Base-by-base conservation (phyloP, 2,329 filamentous ascomycete species). In the Colletotrichum zoysiae region DNA sequence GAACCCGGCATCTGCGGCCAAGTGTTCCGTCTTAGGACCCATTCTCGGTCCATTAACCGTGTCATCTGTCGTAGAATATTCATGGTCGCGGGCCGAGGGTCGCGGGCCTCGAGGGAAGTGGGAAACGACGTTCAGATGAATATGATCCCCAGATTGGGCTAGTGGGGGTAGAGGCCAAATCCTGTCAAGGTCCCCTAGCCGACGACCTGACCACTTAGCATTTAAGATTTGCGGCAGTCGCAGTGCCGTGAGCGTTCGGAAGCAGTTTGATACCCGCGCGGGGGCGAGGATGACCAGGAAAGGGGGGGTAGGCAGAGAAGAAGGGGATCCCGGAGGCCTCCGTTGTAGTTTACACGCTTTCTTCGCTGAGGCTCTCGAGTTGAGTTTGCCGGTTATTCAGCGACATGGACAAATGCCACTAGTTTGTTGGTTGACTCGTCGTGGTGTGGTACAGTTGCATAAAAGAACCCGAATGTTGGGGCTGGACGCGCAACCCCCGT, bases 401-500 rank as follows among this genome's bases (percentile, higher is more conserved):
- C 66, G 33, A 42, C 30, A 38, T 8, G 26, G 6, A 42, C 35
- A 33, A 16, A 62, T 38, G 14, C n/a, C 16, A 9, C 60, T 30
- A 12, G n/a, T 51, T 40, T 62, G 46, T 38, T 63, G 38, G 23
- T 23, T 40, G 38, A 35, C 42, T n/a, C 58, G 26, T 56, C 12
- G 33, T 60, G 70, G 56, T 59, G 70, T 40, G 23, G 48, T 48
- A 48, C 44, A 48, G 26, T 48, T 48, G 44, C 9, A 26, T 63
- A 56, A 64, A 65, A 65, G 66, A 53, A 65, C 53, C 53, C 48
- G 26, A 55, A 40, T 23, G 40, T 70, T 65, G 70, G 66, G 33
- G 42, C 42, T 60, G 55, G 48, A 70, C 60, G 60, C 65, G 70
- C 66, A 72, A 72, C 56, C 65, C 46, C 55, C 50, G 55, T 48